These are phyloP conservation scores for Sporothrix euskadiensis DNA, from an alignment of 2,329 filamentous ascomycete genomes.

Conservation along the genomic window DNA sequence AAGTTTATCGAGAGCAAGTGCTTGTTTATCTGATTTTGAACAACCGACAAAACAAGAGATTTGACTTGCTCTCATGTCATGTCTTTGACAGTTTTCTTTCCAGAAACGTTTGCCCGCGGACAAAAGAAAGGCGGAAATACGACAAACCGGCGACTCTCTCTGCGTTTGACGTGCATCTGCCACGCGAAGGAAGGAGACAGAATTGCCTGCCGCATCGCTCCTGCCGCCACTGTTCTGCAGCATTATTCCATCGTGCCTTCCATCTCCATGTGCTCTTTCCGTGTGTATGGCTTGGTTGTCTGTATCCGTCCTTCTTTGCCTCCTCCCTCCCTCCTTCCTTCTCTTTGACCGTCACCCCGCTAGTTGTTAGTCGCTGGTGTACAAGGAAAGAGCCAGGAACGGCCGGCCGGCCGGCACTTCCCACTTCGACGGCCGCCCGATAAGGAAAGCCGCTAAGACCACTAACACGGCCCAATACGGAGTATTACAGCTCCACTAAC, in stretches of 20 bases:
- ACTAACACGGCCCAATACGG: neutral
- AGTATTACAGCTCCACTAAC: too few species aligned
- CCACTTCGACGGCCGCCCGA: neutral
- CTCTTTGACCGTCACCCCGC: neutral
- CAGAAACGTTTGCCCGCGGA: neutral
- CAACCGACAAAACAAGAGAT: neutral
- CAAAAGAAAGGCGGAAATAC: neutral
- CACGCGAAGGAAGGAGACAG: neutral
- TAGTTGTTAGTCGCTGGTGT: neutral
- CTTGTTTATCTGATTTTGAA: constrained; percentile 9
- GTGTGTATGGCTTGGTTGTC: neutral
- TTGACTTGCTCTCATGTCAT: neutral
- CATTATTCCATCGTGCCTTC: constrained; percentile 11
- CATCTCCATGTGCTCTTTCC: neutral
- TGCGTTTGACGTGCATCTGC: neutral
- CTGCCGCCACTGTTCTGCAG: neutral
- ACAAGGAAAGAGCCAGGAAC: neutral
- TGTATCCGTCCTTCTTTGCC: neutral
- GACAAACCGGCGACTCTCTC: neutral
- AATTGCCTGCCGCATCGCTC: constrained; percentile 10
- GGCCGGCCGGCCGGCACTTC: constrained; percentile 21
- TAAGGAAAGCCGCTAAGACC: neutral
- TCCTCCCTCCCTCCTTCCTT: neutral
- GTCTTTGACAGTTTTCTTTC: neutral
- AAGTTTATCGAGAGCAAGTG: neutral